Evolutionary conservation across 2,329 filamentous ascomycete genomes (phyloP), one percentile per base, ranked within the genome.

Genomic region (Cercospora zeina): DNA sequence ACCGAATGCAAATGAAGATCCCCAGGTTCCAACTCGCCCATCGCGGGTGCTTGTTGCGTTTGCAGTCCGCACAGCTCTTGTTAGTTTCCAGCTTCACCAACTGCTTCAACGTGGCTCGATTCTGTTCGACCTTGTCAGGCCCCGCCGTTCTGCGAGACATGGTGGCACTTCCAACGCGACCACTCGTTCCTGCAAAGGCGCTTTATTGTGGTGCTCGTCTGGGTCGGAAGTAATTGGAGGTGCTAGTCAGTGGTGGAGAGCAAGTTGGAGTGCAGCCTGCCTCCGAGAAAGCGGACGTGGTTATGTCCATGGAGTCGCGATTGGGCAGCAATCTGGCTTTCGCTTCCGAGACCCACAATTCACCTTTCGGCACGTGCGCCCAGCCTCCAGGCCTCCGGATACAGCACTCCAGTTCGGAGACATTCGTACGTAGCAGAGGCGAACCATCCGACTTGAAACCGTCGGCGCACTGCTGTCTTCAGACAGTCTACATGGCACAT

Each of bases 1-100:
- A 99, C 75, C 81, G 81, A 76, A 99, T 99, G 82, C 95, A 99
- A 73, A 99, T 83, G 76, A 99, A 99, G 74, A 99, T 87, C 71
- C 95, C 95, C 59, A 99, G 80, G 76, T 99, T 99, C 95, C 95
- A 99, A 75, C 92, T 97, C 33, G 95, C 95, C 95, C 95, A 99
- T 89, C 95, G 86, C 64, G 95, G 95, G 80, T 97, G 95, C 78
- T 97, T 99, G 82, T 97, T 99, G 77, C 89, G 88, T 83, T 99
- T 99, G 86, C 95, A 99, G 78, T 99, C 95, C 64, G 93, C 91
- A 82, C 95, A 99, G 75, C 90, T 87, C 82, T 99, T 99, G 82
- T 99, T 99, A 66, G 87, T 81, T 74, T 97, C 93, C 70, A 99
- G 81, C 81, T 97, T 99, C 76, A 97, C 83, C 70, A 99, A 85